Base-by-base conservation (phyloP, 257 asterid species). In the Solanum clarkiae region DNA sequence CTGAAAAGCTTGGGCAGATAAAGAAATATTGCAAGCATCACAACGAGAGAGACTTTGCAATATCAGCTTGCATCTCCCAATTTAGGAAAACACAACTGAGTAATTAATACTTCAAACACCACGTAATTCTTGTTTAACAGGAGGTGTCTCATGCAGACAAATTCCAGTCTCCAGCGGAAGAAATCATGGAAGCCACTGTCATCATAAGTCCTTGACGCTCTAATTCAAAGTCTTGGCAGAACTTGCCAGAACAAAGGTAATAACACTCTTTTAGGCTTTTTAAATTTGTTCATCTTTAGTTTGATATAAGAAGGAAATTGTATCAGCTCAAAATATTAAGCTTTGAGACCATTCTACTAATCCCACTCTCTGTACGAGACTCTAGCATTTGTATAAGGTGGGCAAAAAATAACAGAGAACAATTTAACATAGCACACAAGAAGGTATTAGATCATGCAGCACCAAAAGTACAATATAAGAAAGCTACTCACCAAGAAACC, bases 401-500 rank as follows among this genome's bases (percentile, higher is more conserved):
- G 82, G 62, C 18, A 75, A 75, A 75, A 49, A 17, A 32, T 29
- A 83, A 83, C 65, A 65, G 45, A 24, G 14, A 47, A 14, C 60
- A 47, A 26, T 26, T 22, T 75, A 75, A 71, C 12, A 15, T n/a
- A 57, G 59, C 51, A 74, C 54, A 53, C 40, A 65, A 29, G 45
- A 45, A 54, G 36, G 57, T 82, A 69, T 22, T 20, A 60, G 51
- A 81, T 56, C 56, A 80, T 62, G 71, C 82, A 56, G 74, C 54
- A 70, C 22, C 29, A 17, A 29, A 71, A 70, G 7, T 15, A 18
- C 32, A 63, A 10, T 18, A 26, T 56, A 74, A 63, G 88, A 90
- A 26, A 77, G 47, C 82, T 77, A 51, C 97, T 90, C 89, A 97
- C 98, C 88, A 97, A 87, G 91, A 95, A 97, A 65, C 99, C 99